Conservation (phyloP, 2,329 filamentous ascomycete species). For the Nakataea oryzae region DNA sequence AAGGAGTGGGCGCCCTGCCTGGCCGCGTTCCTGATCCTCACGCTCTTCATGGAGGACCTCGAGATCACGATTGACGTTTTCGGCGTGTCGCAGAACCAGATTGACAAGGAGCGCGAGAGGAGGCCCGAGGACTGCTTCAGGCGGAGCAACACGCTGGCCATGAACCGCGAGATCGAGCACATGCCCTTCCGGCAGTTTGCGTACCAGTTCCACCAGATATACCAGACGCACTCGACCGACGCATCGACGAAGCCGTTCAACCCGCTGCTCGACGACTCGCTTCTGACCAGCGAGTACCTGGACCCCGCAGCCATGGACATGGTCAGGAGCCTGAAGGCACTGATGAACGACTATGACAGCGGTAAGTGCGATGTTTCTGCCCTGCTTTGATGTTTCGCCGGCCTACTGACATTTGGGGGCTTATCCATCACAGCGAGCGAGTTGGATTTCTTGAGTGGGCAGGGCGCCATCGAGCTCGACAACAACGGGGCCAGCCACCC, state of each 20-base stretch:
- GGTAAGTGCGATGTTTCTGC: neutral
- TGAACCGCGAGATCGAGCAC: slow-evolving; percentile 43
- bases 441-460: slow-evolving; percentile 32
- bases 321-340: slow-evolving; percentile 30
- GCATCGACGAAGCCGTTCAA: slow-evolving; percentile 40
- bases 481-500: slow-evolving; percentile 29
- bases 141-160: slow-evolving; percentile 31
- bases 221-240: slow-evolving; percentile 44
- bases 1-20: slow-evolving; percentile 46
- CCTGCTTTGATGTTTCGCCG: neutral
- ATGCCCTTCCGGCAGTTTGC: slow-evolving; percentile 51
- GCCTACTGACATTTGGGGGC: neutral
- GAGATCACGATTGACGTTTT: slow-evolving; percentile 43
- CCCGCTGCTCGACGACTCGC: slow-evolving; percentile 36
- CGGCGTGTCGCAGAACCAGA: slow-evolving; percentile 39
- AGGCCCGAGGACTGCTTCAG: slow-evolving; percentile 25
- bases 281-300: slow-evolving; percentile 32
- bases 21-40: slow-evolving; percentile 45
- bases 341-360: slow-evolving; percentile 23
- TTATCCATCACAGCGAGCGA: slow-evolving; percentile 20
- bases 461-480: slow-evolving; percentile 32
- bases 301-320: slow-evolving; percentile 34
- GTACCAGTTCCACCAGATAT: slow-evolving; percentile 49
- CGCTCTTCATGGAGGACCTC: slow-evolving; percentile 48
- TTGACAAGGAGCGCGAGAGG: slow-evolving; percentile 18